These are phyloP conservation scores for Pleurotus tuber-regium DNA, from an alignment of 768 basidiomycete genomes.

Conservation along the genomic window DNA sequence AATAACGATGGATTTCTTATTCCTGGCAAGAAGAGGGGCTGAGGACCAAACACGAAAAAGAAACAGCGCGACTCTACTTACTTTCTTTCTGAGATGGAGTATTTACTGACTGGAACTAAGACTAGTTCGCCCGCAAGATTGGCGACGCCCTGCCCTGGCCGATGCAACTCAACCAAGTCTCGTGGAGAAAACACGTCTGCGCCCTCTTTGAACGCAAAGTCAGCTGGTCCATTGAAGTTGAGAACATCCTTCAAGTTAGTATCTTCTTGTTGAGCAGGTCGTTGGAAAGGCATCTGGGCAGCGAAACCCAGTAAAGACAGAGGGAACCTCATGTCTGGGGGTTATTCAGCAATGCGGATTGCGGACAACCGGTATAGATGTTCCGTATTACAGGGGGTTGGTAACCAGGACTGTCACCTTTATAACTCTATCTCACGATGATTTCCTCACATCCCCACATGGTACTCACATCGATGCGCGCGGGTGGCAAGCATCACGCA, in stretches of 20 bases:
- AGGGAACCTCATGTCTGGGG: conserved; percentile 50
- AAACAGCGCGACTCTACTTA: conserved; percentile 37
- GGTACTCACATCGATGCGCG: too few species aligned
- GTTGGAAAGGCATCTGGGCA: conserved; percentile 26
- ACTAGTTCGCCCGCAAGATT: conserved; percentile 70
- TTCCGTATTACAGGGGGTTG: background rate
- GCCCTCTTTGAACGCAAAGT: conserved; percentile 60
- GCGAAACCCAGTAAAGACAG: conserved; percentile 54
- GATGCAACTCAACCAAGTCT: conserved; percentile 65
- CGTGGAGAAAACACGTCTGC: conserved; percentile 65
- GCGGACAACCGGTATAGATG: background rate
- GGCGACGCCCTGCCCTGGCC: conserved; percentile 65
- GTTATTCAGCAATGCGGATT: background rate
- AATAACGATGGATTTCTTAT: conserved; percentile 65
- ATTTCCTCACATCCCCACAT: too few species aligned
- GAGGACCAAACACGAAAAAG: background rate
- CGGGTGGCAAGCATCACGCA: too few species aligned
- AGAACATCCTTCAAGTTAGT: background rate
- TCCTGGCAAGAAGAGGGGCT: conserved; percentile 42
- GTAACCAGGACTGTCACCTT: background rate
- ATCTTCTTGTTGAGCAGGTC: background rate
- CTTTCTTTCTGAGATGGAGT: conserved; percentile 73
- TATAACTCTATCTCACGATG: background rate
- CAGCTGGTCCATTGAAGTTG: conserved; percentile 16
- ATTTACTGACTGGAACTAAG: conserved; percentile 63